Base-by-base conservation (phyloP, 2,329 filamentous ascomycete genomes). In the Trichoderma lentiforme region DNA sequence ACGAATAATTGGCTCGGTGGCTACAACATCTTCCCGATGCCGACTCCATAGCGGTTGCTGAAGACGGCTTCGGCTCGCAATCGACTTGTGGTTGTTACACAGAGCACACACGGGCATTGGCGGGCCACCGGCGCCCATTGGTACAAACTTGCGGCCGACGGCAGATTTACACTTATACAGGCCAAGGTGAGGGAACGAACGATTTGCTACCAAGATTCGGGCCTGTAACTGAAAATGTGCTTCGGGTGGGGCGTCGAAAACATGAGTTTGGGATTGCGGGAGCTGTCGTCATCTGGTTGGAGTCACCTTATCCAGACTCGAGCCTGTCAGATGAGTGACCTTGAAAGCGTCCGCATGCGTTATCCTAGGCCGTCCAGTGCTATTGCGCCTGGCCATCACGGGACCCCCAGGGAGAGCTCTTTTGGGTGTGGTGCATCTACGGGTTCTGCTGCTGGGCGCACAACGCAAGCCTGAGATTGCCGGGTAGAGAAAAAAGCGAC, bases 41-140 rank as follows among this genome's bases (percentile, higher is more conserved):
- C 53, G 65, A 32, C 53, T 60, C 56, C 56, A 34, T 68, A 24
- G 56, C 39, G 65, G 36, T 30, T 60, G 56, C 36, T 68, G 65
- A 47, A 68, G 53, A 68, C 36, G 65, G 56, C 65, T 68, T 68
- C 56, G 53, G 65, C 56, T 68, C 65, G 53, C 51, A 56, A 34
- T 32, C 51, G 39, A 28, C 28, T 34, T 68, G 65, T 21, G 56
- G 26, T 51, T 4, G 65, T 68, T 68, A 47, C 65, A 51, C 65
- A 68, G n/a, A 58, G 65, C 36, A 32, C 43, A 8, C n/a, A 21
- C 26, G 26, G 11, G 32, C 51, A 43, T 47, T 43, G 30, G 47
- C 56, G 53, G 53, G 43, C 32, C 14, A 32, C 56, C 56, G 36
- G 65, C 24, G 64, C 32, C 12, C 47, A 39, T 43, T 68, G 26